Percentiles rank a stretch among this genome's conserved stretches.
Evolutionary conservation across 2,329 filamentous ascomycete genomes (phyloP).

Genomic region (Colletotrichum sp.): DNA sequence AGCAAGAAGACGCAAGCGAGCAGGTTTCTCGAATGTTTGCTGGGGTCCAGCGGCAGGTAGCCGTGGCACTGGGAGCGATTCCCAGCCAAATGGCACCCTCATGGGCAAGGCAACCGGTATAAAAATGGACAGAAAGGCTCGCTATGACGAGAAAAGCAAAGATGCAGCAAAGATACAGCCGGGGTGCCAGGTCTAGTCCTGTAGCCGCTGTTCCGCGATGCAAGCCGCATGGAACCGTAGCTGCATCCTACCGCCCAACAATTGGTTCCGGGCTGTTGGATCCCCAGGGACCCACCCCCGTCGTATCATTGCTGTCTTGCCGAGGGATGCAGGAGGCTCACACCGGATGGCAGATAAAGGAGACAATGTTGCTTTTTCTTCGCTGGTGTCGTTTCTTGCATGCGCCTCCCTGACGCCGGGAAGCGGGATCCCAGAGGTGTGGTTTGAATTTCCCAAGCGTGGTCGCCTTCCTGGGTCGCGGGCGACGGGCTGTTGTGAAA

Average conservation of each 20-base stretch:
- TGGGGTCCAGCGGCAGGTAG: background rate
- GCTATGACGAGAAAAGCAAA: slow-evolving; percentile 1
- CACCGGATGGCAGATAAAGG: background rate
- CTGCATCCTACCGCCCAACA: background rate
- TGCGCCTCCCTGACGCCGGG: background rate
- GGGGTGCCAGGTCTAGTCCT: background rate
- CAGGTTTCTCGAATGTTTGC: background rate
- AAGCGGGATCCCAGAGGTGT: slow-evolving; percentile 8
- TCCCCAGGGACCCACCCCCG: background rate
- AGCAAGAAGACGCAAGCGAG: background rate
- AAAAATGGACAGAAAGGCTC: background rate
- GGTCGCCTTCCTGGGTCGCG: slow-evolving; percentile 2
- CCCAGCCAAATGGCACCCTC: background rate
- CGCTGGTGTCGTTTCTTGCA: background rate
- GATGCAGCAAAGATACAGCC: background rate
- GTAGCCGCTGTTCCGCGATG: background rate
- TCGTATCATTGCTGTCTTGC: slow-evolving; percentile 7
- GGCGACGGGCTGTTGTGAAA: background rate
- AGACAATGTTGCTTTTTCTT: background rate
- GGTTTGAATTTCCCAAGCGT: background rate
- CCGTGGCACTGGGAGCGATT: background rate
- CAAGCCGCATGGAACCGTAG: background rate
- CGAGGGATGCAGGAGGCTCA: slow-evolving; percentile 4
- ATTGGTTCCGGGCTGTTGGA: slow-evolving; percentile 11
- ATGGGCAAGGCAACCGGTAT: background rate